Conservation (phyloP, 805 yeast genomes). For the Metschnikowia reukaufii region DNA sequence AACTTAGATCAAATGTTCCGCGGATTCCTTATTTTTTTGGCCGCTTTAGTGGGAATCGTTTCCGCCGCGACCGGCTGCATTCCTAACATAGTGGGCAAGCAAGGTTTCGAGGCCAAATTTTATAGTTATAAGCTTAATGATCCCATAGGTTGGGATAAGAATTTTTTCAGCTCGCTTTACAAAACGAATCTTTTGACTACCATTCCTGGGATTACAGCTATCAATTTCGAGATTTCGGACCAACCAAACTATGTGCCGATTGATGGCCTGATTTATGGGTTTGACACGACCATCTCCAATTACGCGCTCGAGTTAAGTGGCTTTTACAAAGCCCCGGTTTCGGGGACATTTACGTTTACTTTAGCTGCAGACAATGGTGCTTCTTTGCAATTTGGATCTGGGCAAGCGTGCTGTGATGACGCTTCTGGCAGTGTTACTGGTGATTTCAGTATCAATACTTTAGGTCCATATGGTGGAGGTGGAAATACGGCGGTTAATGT, state of each 20-base stretch:
- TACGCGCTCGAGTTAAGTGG: slow-evolving; percentile 17
- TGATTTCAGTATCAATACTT: slow-evolving; percentile 12
- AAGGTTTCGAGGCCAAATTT: slow-evolving; percentile 13
- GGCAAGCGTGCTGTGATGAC: slow-evolving; percentile 17
- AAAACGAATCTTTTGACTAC: slow-evolving; percentile 3
- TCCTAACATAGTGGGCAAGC: not conserved
- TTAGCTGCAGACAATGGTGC: slow-evolving; percentile 21
- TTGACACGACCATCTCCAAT: slow-evolving; percentile 11
- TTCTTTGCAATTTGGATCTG: slow-evolving; percentile 18
- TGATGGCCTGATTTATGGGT: slow-evolving; percentile 9
- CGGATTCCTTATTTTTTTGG: too few relatives aligned
- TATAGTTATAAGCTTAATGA: slow-evolving; percentile 7
- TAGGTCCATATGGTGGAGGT: slow-evolving; percentile 17
- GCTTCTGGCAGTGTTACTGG: slow-evolving; percentile 17
- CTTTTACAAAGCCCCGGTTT: slow-evolving; percentile 13
- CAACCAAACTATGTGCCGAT: not conserved
- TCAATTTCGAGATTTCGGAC: slow-evolving; percentile 6
- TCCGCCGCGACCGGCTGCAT: slow-evolving; percentile 6
- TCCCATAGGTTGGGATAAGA: slow-evolving; percentile 9
- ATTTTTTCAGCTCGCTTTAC: slow-evolving; percentile 11
- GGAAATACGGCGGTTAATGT: slow-evolving; percentile 9
- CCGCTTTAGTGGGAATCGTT: too few relatives aligned
- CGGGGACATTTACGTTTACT: slow-evolving; percentile 16
- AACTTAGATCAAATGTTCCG: too few relatives aligned
- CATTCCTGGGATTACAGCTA: slow-evolving; percentile 10